Conservation (phyloP, 805 yeast species). For the Jamesozyma lodderae region DNA sequence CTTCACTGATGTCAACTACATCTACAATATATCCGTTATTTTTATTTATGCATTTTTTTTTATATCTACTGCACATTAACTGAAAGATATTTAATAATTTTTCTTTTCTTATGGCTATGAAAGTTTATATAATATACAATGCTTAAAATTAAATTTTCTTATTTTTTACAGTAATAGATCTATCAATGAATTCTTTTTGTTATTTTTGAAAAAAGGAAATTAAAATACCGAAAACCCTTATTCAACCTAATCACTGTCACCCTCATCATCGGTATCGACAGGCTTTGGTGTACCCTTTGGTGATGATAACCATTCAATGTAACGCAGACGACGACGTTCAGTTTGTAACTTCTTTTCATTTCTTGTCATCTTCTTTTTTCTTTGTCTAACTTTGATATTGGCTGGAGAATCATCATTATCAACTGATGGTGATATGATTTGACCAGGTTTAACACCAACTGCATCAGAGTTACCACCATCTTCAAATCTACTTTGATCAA, state of each 20-base stretch:
- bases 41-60: no score
- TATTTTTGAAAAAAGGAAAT: background rate
- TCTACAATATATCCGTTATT: no score
- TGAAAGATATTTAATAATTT: no score
- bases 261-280: conserved; percentile 84
- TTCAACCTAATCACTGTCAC: conserved; percentile 8
- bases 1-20: no score
- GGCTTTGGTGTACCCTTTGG: conserved; percentile 99
- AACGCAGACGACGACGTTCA: conserved; percentile 88
- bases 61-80: no score
- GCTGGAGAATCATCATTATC: conserved; percentile 87
- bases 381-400: conserved; percentile 81
- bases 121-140: no score
- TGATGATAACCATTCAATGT: conserved; percentile 87
- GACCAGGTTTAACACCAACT: conserved; percentile 40
- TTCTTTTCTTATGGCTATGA: no score
- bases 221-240: background rate
- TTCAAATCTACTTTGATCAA: conserved; percentile 74
- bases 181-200: background rate
- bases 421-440: conserved; percentile 37
- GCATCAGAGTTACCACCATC: conserved; percentile 54
- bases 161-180: no score
- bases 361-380: conserved; percentile 96
- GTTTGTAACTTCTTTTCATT: conserved; percentile 88
- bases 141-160: no score